Evolutionary conservation across 306 rosid genomes (phyloP).

Genomic region (Glycine tomentella): DNA sequence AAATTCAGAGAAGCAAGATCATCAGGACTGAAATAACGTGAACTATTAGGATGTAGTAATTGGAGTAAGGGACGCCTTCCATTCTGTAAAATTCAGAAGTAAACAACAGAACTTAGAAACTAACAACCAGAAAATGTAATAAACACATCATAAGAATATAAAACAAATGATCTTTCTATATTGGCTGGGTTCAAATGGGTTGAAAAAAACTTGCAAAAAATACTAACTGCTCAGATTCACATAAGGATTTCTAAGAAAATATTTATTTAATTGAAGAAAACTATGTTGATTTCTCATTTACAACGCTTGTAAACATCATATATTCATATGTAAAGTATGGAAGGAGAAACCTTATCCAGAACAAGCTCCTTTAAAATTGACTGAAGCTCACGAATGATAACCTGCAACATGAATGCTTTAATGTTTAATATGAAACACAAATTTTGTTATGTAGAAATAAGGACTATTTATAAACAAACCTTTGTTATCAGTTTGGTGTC

Average conservation of each 20-base stretch:
- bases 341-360: conserved; percentile 75
- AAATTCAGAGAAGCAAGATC: conserved; percentile 44
- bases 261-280: conserved; percentile 18
- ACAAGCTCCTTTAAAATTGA: conserved; percentile 74
- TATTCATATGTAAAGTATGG: conserved; percentile 11
- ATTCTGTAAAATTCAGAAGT: conserved; percentile 62
- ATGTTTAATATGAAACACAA: conserved; percentile 36
- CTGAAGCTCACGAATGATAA: conserved; percentile 74
- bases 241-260: not conserved
- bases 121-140: not conserved
- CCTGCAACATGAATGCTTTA: conserved; percentile 58
- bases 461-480: conserved; percentile 55
- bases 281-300: conserved; percentile 7
- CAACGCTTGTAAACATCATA: conserved; percentile 27
- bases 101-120: conserved; percentile 35
- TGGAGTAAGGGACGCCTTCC: conserved; percentile 86
- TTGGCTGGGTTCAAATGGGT: conserved; percentile 7
- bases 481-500: conserved; percentile 88
- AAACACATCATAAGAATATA: conserved; percentile 17
- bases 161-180: conserved; percentile 24
- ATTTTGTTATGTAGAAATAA: not conserved
- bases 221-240: conserved; percentile 9
- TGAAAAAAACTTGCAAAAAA: conserved; percentile 21
- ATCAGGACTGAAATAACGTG: too few relatives aligned
- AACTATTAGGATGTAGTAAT: conserved; percentile 34